Evolutionary conservation across 495 filamentous ascomycete species (phyloP), one percentile per base, ranked within the genome.

Genomic region (Hyaloscypha variabilis): DNA sequence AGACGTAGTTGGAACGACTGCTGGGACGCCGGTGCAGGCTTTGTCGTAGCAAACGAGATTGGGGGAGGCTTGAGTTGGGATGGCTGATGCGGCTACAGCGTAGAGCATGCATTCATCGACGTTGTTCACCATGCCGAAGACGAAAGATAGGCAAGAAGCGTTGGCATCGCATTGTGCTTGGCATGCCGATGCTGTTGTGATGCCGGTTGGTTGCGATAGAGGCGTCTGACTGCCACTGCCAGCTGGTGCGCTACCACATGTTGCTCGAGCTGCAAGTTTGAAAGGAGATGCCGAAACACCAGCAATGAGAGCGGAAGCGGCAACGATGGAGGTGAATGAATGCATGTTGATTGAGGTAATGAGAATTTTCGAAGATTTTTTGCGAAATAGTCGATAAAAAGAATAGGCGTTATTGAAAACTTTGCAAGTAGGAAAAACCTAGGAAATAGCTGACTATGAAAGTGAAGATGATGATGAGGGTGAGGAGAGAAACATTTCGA

Each of bases 141-240:
- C 57, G 54, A 74, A 73, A 23, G 71, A 63, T 50, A 62, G 31
- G 60, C 67, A 72, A 36, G 71, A 68, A 31, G 59, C 62, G 29
- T 67, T 67, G 46, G 73, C 71, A n/a, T 64, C 69, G 29, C 71
- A 71, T 56, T 57, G 57, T 1, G 73, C 72, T 53, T 71, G 71
- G 53, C 63, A 63, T 21, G 69, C 62, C 17, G 31, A 8, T 2
- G 66, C 62, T 24, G 66, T 69, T n/a, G 55, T 65, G 46, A 69
- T 69, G 30, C 62, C 66, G 8, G 66, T 65, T 29, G 66, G 66
- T 57, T 64, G 66, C 25, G 66, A 55, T 2, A 69, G 46, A n/a
- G 66, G 66, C 2, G 51, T 51, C 21, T 60, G 42, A 13, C 31
- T 60, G 0, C 29, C 58, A 25, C 28, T 54, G 6, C 66, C 66